These are phyloP conservation scores for Backusella parvicylindrica DNA, from an alignment of 192 early-diverging fungal genomes.

Conservation along the genomic window DNA sequence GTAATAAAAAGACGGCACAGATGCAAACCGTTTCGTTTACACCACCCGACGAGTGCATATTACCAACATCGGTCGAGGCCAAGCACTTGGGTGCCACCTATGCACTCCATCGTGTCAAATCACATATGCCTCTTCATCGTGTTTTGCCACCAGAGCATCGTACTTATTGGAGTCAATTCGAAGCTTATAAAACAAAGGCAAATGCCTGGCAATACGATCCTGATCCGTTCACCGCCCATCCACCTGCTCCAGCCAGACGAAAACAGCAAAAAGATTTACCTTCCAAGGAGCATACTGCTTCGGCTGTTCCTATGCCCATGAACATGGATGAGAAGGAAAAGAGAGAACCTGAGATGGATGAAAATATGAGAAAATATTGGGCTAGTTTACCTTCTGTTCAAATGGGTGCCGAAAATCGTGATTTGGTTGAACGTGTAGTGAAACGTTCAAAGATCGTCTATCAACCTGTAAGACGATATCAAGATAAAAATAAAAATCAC, in stretches of 20 bases:
- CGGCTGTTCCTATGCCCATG: conserved; percentile 31
- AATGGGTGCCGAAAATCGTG: conserved; percentile 60
- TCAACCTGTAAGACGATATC: conserved; percentile 1
- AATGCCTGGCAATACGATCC: conserved; percentile 58
- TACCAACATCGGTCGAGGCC: conserved; percentile 54
- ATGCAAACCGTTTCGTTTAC: conserved; percentile 44
- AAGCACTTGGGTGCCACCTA: conserved; percentile 75
- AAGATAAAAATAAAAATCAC: neutral
- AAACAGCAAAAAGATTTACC: conserved; percentile 23
- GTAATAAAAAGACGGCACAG: conserved; percentile 57
- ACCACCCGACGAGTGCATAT: conserved; percentile 40
- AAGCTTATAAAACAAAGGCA: conserved; percentile 45
- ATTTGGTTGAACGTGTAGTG: conserved; percentile 63
- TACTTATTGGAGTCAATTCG: conserved; percentile 69
- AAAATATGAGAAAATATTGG: conserved; percentile 52
- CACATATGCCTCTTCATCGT: conserved; percentile 63
- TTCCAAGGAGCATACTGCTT: conserved; percentile 19
- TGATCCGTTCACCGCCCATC: conserved; percentile 76
- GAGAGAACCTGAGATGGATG: conserved; percentile 31
- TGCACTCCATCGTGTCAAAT: conserved; percentile 71
- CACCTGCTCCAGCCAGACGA: conserved; percentile 29
- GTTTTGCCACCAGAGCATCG: conserved; percentile 74
- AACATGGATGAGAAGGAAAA: conserved; percentile 39
- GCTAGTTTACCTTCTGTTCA: conserved; percentile 60
- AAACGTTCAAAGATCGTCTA: conserved; percentile 30